phyloP scores from a whole-genome alignment of 2,329 filamentous ascomycete genomes.

The Penicillium sp. region DNA sequence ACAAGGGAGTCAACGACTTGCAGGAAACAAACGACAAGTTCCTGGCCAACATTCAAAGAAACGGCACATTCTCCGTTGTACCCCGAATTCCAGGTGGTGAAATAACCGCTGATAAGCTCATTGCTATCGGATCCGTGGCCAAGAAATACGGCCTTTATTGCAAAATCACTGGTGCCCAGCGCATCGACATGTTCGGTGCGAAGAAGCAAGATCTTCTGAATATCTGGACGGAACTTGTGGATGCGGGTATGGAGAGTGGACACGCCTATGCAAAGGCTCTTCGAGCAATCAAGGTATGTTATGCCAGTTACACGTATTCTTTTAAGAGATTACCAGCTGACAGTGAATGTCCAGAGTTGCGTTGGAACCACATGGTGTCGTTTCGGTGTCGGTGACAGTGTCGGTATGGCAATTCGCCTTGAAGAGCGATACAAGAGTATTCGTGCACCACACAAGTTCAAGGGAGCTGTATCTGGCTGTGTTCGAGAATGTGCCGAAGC shows the following conservation, averaged over 20 bases:
- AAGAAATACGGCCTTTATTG: constrained; percentile 82
- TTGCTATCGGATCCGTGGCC: constrained; percentile 78
- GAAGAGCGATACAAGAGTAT: constrained; percentile 93
- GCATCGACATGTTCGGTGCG: constrained; percentile 91
- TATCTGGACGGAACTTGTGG: constrained; percentile 78
- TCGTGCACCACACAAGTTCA: constrained; percentile 84
- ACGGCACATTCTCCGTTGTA: constrained; percentile 86
- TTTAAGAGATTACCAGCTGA: neutral
- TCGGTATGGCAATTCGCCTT: constrained; percentile 82
- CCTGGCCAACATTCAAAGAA: constrained; percentile 84
- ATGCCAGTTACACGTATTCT: no score
- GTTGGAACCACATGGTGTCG: constrained; percentile 90
- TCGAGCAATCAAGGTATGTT: constrained; percentile 69
- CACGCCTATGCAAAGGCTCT: constrained; percentile 89
- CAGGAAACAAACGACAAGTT: constrained; percentile 91
- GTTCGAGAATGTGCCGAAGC: constrained; percentile 92
- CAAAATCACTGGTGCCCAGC: constrained; percentile 88
- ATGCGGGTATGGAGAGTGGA: constrained; percentile 84
- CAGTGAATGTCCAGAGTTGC: constrained; percentile 58
- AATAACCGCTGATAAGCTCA: constrained; percentile 81
- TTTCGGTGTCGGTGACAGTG: constrained; percentile 83
- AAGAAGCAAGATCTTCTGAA: constrained; percentile 78
- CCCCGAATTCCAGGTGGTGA: constrained; percentile 81
- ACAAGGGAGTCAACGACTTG: constrained; percentile 66
- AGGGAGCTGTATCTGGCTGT: constrained; percentile 84